These are phyloP conservation scores for Penstemon davidsonii DNA, from an alignment of 257 asterid species.

Conservation along the genomic window DNA sequence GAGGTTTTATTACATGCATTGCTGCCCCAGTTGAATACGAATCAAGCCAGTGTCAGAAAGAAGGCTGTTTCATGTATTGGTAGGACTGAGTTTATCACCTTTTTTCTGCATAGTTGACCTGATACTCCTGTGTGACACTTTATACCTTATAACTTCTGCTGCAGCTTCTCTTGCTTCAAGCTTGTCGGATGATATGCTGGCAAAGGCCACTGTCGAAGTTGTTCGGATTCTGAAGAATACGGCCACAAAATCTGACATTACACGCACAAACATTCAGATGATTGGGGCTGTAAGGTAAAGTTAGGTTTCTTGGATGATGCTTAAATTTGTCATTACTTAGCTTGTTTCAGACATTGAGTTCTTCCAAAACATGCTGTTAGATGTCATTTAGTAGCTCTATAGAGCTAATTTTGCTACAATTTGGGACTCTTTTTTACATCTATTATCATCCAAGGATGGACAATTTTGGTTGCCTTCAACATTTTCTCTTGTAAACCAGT, in stretches of 20 bases:
- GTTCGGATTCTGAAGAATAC: slow-evolving; percentile 65
- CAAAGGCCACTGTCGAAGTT: slow-evolving; percentile 85
- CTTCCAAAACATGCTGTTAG: slow-evolving; percentile 6
- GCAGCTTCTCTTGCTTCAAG: slow-evolving; percentile 96
- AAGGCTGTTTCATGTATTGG: slow-evolving; percentile 95
- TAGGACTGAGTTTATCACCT: slow-evolving; percentile 34
- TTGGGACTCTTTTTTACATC: slow-evolving; percentile 3
- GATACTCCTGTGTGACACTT: slow-evolving; percentile 17
- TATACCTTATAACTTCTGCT: slow-evolving; percentile 30
- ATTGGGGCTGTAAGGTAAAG: slow-evolving; percentile 92
- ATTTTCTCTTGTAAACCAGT: background rate
- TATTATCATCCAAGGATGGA: background rate
- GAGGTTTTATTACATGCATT: slow-evolving; percentile 72
- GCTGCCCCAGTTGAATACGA: slow-evolving; percentile 78
- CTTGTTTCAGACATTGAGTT: slow-evolving; percentile 11
- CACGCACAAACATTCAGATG: slow-evolving; percentile 97
- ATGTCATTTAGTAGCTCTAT: slow-evolving; percentile 14
- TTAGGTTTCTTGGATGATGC: slow-evolving; percentile 22
- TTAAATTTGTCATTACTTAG: slow-evolving; percentile 17
- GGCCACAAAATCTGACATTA: slow-evolving; percentile 71
- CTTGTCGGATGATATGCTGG: slow-evolving; percentile 95
- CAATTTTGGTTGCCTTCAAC: background rate
- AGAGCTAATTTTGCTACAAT: slow-evolving; percentile 8
- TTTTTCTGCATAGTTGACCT: slow-evolving; percentile 9
- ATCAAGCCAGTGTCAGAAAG: slow-evolving; percentile 97